Conservation (phyloP, 2,329 filamentous ascomycete genomes). For the Colletotrichum sp. region DNA sequence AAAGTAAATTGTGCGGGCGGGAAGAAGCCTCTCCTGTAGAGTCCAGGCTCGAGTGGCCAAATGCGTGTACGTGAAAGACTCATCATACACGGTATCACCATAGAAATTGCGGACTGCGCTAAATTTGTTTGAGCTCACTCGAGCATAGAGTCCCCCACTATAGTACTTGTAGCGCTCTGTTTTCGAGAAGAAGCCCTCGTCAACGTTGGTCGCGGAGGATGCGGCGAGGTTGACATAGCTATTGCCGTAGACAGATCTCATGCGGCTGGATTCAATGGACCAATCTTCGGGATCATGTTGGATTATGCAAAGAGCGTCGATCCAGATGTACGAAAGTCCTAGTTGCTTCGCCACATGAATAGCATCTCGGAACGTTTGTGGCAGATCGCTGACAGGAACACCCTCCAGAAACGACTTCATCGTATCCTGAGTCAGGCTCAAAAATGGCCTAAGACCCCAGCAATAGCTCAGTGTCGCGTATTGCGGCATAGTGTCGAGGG, state of each 20-base stretch:
- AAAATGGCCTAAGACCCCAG: background rate
- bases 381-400: accelerated
- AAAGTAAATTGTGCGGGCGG: background rate
- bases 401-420: background rate
- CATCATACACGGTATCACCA: background rate
- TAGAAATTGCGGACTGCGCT: background rate
- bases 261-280: background rate
- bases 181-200: background rate
- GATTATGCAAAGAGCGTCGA: background rate
- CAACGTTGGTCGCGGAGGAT: accelerated
- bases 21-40: background rate
- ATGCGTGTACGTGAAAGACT: background rate
- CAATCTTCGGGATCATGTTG: background rate
- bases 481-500: accelerated
- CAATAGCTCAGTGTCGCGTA: background rate
- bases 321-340: background rate
- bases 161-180: background rate
- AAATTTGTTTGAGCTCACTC: accelerated
- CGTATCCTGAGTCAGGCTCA: accelerated
- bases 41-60: background rate
- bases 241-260: background rate
- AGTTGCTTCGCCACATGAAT: accelerated
- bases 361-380: background rate
- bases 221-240: background rate
- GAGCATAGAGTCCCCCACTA: accelerated